Base-by-base conservation (phyloP, 352 stramenopile species). In the Bremia lactucae region DNA sequence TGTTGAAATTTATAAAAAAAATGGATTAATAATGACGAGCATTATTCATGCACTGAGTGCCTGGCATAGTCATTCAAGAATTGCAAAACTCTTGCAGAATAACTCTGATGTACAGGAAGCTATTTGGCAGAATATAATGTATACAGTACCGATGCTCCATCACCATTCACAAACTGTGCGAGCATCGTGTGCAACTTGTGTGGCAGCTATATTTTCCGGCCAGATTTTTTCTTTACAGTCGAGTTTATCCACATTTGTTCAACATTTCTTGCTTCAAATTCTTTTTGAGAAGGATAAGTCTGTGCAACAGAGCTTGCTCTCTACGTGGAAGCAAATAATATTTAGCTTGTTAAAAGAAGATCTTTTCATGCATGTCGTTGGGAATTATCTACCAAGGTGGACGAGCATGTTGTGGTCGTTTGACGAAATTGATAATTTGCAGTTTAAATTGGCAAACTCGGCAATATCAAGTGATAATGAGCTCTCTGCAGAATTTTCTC, bases 201-300 rank as follows among this genome's bases (percentile, higher is more conserved):
- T 81, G 18, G 58, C 60, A 21, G 55, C 65, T 4, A 64, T 83
- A 42, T 70, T 74, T 43, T 52, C 52, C 8, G 31, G 21, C 0
- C 34, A 52, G 15, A 42, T n/a, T 31, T 38, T 35, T 14, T 55
- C 36, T 24, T 49, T 42, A 28, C 44, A 33, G 18, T 44, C 24
- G 16, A 49, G 22, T 11, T 9, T 25, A 22, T 23, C 41, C 4
- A 22, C 28, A 10, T 72, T 72, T 50, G 42, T 36, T 31, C 20
- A 38, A 31, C 78, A 78, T 50, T 16, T 90, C 14, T 28, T 90
- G 24, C 51, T 83, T 16, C 78, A 90, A 40, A 7, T 88, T 6
- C 36, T 87, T 34, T 31, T 61, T 10, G 78, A 87, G 44, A 42
- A 60, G 7, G 43, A 76, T 6, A 35, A 65, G 1, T 22, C 34